These are phyloP conservation scores for Yamadazyma phyllophila DNA, from an alignment of 805 yeast species.

Conservation along the genomic window DNA sequence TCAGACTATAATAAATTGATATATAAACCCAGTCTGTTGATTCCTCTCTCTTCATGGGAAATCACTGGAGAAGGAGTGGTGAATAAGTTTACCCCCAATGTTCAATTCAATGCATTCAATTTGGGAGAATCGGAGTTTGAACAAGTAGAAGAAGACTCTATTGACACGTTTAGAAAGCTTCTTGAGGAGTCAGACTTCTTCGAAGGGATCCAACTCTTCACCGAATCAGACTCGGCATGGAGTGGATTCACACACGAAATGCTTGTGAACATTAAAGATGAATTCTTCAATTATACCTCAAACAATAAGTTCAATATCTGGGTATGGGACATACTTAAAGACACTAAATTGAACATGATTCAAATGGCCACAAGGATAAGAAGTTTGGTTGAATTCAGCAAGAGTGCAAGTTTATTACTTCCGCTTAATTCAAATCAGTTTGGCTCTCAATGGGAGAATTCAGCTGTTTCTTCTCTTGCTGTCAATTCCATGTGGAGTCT, in stretches of 20 bases:
- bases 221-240: constrained; percentile 82
- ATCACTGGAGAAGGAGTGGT: constrained; percentile 21
- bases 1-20: constrained; percentile 72
- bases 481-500: constrained; percentile 40
- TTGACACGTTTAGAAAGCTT: constrained; percentile 57
- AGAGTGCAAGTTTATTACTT: constrained; percentile 51
- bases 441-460: constrained; percentile 21
- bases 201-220: constrained; percentile 65
- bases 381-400: constrained; percentile 44
- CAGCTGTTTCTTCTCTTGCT: constrained; percentile 18
- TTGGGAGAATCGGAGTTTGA: constrained; percentile 64
- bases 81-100: constrained; percentile 28
- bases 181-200: constrained; percentile 76
- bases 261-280: constrained; percentile 62
- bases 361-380: constrained; percentile 40
- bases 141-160: constrained; percentile 24
- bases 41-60: constrained; percentile 60
- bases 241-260: constrained; percentile 64
- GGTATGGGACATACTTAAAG: constrained; percentile 27
- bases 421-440: constrained; percentile 41
- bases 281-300: constrained; percentile 47
- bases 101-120: constrained; percentile 46
- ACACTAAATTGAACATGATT: background rate
- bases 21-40: constrained; percentile 58
- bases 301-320: constrained; percentile 36